These are phyloP conservation scores for Plasmodium billcollinsi DNA, from an alignment of 169 alveolate species.

Conservation along the genomic window DNA sequence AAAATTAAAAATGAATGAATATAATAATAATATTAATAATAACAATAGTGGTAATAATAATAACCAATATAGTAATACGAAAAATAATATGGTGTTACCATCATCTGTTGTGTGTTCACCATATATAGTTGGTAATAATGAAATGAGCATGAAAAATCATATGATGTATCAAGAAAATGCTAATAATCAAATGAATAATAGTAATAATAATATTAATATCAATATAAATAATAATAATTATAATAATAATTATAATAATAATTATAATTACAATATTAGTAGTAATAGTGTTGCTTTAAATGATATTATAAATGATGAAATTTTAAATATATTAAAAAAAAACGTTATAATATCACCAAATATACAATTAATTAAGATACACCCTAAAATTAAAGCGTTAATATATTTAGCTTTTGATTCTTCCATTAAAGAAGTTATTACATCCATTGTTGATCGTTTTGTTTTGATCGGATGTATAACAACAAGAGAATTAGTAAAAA, in stretches of 20 bases:
- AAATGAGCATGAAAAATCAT: not conserved
- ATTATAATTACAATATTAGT: too few species aligned
- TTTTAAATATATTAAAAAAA: constrained; percentile 48
- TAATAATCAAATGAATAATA: constrained; percentile 5
- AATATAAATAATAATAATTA: not conserved
- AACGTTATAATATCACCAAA: constrained; percentile 41
- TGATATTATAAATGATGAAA: constrained; percentile 52
- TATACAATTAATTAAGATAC: constrained; percentile 29
- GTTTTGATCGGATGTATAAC: constrained; percentile 95
- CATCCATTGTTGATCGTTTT: constrained; percentile 82
- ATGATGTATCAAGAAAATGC: not conserved
- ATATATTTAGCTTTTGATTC: constrained; percentile 66
- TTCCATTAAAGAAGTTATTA: constrained; percentile 55
- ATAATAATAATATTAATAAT: constrained; percentile 5
- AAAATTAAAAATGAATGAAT: constrained; percentile 30
- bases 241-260: not conserved
- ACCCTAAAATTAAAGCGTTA: constrained; percentile 20
- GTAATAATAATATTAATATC: not conserved
- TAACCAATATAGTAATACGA: not conserved
- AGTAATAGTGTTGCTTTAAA: constrained; percentile 11
- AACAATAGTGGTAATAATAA: not conserved
- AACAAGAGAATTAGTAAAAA: constrained; percentile 94
- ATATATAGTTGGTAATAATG: not conserved
- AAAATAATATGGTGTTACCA: not conserved
- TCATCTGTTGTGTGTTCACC: not conserved